Conservation (phyloP, 2,329 filamentous ascomycete species). For the Pseudogymnoascus sp. region DNA sequence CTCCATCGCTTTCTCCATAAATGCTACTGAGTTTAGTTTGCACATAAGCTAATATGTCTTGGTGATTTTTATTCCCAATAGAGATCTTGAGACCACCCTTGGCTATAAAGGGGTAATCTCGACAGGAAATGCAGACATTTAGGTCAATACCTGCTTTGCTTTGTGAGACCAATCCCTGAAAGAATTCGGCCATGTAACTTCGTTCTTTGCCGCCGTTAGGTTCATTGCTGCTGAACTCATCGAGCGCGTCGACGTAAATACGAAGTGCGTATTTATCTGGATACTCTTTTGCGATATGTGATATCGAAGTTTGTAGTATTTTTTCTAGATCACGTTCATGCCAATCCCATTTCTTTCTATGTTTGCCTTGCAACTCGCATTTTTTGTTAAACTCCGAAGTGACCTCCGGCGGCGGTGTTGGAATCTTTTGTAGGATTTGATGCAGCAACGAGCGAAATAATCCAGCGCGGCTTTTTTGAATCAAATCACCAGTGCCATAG, state of each 20-base stretch:
- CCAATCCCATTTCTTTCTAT: not conserved
- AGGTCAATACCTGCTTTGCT: not conserved
- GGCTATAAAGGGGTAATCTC: not conserved
- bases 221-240: constrained; percentile 24
- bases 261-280: not conserved
- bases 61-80: constrained; percentile 26
- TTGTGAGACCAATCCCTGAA: not conserved
- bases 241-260: constrained; percentile 32
- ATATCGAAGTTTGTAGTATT: not conserved
- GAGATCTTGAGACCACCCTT: constrained; percentile 22
- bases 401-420: not conserved
- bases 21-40: constrained; percentile 16
- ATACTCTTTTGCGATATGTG: not conserved
- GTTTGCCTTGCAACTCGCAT: not conserved
- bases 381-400: not conserved
- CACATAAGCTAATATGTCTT: constrained; percentile 28
- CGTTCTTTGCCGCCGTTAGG: not conserved
- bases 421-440: constrained; percentile 34
- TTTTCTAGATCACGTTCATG: not conserved
- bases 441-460: constrained; percentile 43
- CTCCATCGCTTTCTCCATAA: not conserved
- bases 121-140: not conserved
- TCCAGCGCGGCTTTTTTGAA: constrained; percentile 25
- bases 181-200: not conserved
- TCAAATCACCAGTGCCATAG: not conserved